Conservation (phyloP, 805 yeast species). For the Metschnikowia bowlesiae region DNA sequence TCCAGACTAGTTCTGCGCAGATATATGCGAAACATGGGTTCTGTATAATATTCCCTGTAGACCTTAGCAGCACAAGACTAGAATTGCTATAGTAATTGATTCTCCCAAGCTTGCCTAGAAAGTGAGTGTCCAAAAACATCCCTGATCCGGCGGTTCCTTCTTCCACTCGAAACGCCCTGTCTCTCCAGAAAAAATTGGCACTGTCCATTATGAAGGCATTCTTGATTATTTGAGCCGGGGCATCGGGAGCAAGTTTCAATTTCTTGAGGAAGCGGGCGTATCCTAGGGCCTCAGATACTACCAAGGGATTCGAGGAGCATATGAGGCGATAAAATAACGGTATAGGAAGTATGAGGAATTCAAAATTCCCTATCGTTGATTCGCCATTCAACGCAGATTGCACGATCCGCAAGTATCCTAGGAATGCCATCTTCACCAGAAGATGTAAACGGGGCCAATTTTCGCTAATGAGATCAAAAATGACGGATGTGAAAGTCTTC, state of each 20-base stretch:
- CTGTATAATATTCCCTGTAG: slow-evolving; percentile 43
- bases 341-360: neutral
- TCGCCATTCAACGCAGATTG: neutral
- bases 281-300: slow-evolving; percentile 44
- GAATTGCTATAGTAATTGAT: slow-evolving; percentile 30
- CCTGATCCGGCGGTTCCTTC: slow-evolving; percentile 33
- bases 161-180: slow-evolving; percentile 43
- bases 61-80: slow-evolving; percentile 22
- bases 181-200: slow-evolving; percentile 54
- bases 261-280: slow-evolving; percentile 42
- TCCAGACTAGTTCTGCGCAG: slow-evolving; percentile 41
- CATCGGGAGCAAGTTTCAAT: slow-evolving; percentile 20
- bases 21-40: slow-evolving; percentile 49
- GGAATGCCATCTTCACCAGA: slow-evolving; percentile 10
- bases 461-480: neutral
- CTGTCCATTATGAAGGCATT: slow-evolving; percentile 53
- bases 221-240: slow-evolving; percentile 29
- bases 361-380: neutral
- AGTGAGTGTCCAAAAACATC: slow-evolving; percentile 33
- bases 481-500: neutral
- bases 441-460: slow-evolving; percentile 4
- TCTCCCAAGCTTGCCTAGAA: slow-evolving; percentile 26
- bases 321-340: slow-evolving; percentile 19
- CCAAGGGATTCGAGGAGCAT: slow-evolving; percentile 40
- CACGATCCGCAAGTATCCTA: slow-evolving; percentile 22